A percentile compares a stretch with the other conserved stretches of the same genome.
phyloP scores from a whole-genome alignment of 257 asterid species.

The Ajuga chamaepitys region DNA sequence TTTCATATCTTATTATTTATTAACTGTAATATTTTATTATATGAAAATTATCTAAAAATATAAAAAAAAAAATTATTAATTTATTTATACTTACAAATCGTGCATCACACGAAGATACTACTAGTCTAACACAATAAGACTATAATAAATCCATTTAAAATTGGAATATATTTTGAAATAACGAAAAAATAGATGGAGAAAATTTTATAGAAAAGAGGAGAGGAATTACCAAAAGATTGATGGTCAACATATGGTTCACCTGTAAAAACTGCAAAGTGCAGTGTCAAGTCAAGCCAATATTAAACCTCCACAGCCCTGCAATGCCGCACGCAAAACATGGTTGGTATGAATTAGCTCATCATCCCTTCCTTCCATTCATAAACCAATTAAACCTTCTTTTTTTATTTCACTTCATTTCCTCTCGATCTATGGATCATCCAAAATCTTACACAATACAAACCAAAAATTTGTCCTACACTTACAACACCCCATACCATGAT shows the following conservation, averaged over 20 bases:
- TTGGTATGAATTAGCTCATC: constrained; percentile 82
- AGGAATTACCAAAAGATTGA: too few relatives aligned
- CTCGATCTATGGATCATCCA: constrained; percentile 39
- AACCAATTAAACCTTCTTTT: constrained; percentile 6
- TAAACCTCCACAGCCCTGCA: constrained; percentile 16
- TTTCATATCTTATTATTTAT: too few relatives aligned
- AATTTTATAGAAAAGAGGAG: too few relatives aligned
- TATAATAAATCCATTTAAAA: too few relatives aligned
- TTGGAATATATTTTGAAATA: too few relatives aligned
- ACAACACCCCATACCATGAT: constrained; percentile 14
- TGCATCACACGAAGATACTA: too few relatives aligned
- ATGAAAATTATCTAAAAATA: too few relatives aligned
- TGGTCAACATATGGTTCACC: constrained; percentile 80
- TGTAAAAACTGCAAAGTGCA: constrained; percentile 37
- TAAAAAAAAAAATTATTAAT: too few relatives aligned
- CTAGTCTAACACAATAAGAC: too few relatives aligned
- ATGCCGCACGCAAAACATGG: constrained; percentile 13
- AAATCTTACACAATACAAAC: constrained; percentile 40
- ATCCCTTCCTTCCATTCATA: constrained; percentile 12
- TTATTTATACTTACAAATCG: too few relatives aligned
- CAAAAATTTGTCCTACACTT: constrained; percentile 43
- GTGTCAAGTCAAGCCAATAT: constrained; percentile 36
- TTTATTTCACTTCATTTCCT: constrained; percentile 7
- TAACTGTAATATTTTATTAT: too few relatives aligned
- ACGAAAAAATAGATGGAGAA: too few relatives aligned